Base-by-base conservation (phyloP, 495 filamentous ascomycete species). In the Aspergillus homomorphus region DNA sequence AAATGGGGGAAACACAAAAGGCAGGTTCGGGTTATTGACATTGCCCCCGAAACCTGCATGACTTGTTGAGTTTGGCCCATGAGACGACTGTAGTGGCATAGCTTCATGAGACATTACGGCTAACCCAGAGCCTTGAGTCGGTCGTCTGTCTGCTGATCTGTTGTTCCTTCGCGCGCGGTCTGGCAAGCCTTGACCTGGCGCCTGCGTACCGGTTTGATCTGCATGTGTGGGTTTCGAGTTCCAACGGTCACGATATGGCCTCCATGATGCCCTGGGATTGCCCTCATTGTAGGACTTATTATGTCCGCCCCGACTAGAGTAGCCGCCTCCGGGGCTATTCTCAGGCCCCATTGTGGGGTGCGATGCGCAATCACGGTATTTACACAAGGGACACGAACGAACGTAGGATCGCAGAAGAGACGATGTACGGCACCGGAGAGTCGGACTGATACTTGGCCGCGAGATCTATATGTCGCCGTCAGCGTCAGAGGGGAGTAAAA, bases 181-280 rank as follows among this genome's bases (percentile, higher is more conserved):
- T 50, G 43, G 12, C 26, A 23, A 30, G 53, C 7, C 20, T 30
- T 16, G 1, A 48, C 22, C 33, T 12, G 1, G 33, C n/a, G 51
- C 16, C 9, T 28, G 28, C 4, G 21, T 57, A 41, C 22, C 24
- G 28, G 45, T 26, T 22, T 53, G 26, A 4, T 50, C 48, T 18
- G 45, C 28, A 46, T 45, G 42, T 28, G 41, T 41, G 16, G 28
- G 44, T 21, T 61, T 66, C 20, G 55, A 28, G 24, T 51, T 56
- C 64, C 64, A 66, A 23, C 64, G 64, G 38, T 55, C 60, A 15
- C 45, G 30, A 45, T 66, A 62, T 1, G 64, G 64, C 23, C 64
- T 60, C 64, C 64, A 66, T 33, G 52, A 52, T 7, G 53, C 16
- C 6, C 44, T 23, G 26, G 50, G 23, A 23, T 20, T 8, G 12